Conservation (phyloP, 306 rosid genomes). For the Medicago lupulina region DNA sequence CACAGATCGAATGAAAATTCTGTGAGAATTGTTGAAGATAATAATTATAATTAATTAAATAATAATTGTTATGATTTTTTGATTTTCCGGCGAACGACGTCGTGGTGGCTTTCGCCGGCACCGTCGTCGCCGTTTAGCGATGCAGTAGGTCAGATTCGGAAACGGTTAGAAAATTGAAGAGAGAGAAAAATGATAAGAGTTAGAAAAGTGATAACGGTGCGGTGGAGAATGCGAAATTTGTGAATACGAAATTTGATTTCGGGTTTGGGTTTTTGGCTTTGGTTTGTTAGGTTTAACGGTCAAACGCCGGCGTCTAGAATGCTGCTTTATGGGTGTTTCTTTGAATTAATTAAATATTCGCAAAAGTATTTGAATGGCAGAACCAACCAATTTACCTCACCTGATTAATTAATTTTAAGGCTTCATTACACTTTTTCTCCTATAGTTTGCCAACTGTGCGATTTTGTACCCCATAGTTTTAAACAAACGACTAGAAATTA, state of each 20-base stretch:
- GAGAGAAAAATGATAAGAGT: constrained; percentile 9
- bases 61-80: not conserved
- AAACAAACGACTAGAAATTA: too few relatives aligned
- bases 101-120: constrained; percentile 51
- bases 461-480: too few relatives aligned
- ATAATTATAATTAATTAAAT: not conserved
- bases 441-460: too few relatives aligned
- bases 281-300: constrained; percentile 56
- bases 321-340: constrained; percentile 35
- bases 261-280: not conserved
- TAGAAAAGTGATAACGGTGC: constrained; percentile 6
- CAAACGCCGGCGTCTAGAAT: constrained; percentile 57
- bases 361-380: too few relatives aligned
- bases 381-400: too few relatives aligned
- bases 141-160: constrained; percentile 48
- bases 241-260: not conserved
- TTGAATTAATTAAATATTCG: not conserved
- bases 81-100: constrained; percentile 47
- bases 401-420: too few relatives aligned
- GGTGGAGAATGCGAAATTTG: constrained; percentile 32
- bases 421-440: too few relatives aligned
- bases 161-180: constrained; percentile 39
- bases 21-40: constrained; percentile 30
- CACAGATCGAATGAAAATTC: constrained; percentile 59
- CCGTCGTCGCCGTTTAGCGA: constrained; percentile 46